Evolutionary conservation across 2,329 filamentous ascomycete genomes (phyloP).

Genomic region (Trichoderma cornu-damae): DNA sequence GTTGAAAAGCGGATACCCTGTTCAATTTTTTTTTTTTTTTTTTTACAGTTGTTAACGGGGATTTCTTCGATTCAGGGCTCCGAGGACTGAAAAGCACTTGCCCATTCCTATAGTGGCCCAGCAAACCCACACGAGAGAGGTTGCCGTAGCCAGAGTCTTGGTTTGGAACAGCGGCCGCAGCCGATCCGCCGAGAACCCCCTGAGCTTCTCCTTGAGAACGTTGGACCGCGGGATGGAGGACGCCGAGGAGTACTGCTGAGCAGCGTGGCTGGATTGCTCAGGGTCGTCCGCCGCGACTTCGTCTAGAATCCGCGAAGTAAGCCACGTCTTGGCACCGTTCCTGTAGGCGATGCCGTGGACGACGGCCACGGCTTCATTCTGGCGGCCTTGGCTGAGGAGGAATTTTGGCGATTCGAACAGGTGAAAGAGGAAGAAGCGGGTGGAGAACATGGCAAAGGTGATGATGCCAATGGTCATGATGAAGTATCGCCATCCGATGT

Average conservation of each 20-base stretch:
- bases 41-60: no score
- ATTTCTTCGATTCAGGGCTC: no score
- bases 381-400: slow-evolving; percentile 68
- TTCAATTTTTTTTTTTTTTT: background rate
- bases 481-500: slow-evolving; percentile 74
- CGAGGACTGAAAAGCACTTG: no score
- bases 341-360: slow-evolving; percentile 72
- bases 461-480: slow-evolving; percentile 64
- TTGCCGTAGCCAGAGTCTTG: slow-evolving; percentile 48
- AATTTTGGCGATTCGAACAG: slow-evolving; percentile 84
- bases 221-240: slow-evolving; percentile 27
- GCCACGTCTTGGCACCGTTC: slow-evolving; percentile 66
- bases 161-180: slow-evolving; percentile 60
- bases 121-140: slow-evolving; percentile 64
- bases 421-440: slow-evolving; percentile 74
- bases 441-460: slow-evolving; percentile 71
- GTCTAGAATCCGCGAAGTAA: slow-evolving; percentile 65
- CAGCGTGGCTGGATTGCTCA: slow-evolving; percentile 18
- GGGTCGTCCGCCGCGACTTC: slow-evolving; percentile 45
- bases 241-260: background rate
- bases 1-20: slow-evolving; percentile 76
- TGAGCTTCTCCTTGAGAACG: slow-evolving; percentile 55
- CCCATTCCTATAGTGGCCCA: slow-evolving; percentile 80
- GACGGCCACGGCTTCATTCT: slow-evolving; percentile 73
- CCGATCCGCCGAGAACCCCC: slow-evolving; percentile 61